Evolutionary conservation across 2,329 filamentous ascomycete species (phyloP).

Genomic region (Colletotrichum kahawae): DNA sequence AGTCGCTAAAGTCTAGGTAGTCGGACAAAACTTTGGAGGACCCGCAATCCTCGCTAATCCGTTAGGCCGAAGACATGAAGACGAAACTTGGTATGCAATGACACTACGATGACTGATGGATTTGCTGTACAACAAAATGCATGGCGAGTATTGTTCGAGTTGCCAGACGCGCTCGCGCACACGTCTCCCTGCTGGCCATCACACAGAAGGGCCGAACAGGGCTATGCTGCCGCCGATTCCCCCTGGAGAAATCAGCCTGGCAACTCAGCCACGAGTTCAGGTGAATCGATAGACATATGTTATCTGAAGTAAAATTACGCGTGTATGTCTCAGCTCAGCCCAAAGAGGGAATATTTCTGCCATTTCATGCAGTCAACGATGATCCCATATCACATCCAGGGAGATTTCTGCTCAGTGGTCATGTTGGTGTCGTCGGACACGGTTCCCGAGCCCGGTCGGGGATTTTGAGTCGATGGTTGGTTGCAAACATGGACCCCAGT

Average conservation of each 20-base stretch:
- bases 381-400: not conserved
- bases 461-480: not conserved
- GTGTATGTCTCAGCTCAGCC: not conserved
- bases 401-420: not conserved
- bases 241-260: not conserved
- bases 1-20: not conserved
- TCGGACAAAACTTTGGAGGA: not conserved
- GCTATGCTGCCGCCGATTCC: not conserved
- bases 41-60: not conserved
- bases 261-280: not conserved
- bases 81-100: not conserved
- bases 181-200: not conserved
- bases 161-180: no score
- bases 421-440: not conserved
- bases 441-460: not conserved
- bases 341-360: not conserved
- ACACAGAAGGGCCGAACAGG: not conserved
- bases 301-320: not conserved
- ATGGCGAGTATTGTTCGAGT: not conserved
- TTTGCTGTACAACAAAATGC: not conserved
- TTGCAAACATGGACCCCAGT: not conserved
- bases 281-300: not conserved
- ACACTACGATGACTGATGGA: not conserved
- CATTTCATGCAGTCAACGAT: not conserved
- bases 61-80: not conserved